Evolutionary conservation across 148 eudicot species (phyloP), one percentile per base, ranked within the genome.

Genomic region (Fagopyrum homotropicum): DNA sequence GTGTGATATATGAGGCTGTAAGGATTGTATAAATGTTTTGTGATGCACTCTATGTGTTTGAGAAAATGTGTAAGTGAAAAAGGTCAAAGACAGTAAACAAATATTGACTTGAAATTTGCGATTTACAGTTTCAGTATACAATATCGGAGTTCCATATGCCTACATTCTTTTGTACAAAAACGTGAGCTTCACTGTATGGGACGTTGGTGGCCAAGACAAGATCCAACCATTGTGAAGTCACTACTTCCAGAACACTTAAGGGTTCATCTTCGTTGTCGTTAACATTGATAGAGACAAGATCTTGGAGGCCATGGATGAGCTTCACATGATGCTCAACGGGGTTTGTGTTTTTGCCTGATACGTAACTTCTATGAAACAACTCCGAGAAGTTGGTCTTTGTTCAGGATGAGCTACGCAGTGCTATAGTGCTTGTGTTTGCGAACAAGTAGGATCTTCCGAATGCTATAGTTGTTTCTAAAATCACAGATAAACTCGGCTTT

Each of bases 371-470:
- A n/a, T n/a, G n/a, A n/a, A n/a, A n/a, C n/a, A n/a, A n/a, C n/a
- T n/a, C n/a, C n/a, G 35, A 30, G 2, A 30, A 30, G 1, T 30
- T 30, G 35, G 35, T 30, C 35, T 30, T 30, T 30, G 35, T 30
- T 30, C 7, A 89, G 93, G 93, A 89, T 75, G 93, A 89, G 80
- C 75, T 89, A 69, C 80, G 89, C 77, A 88, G 87, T 79, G 93
- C 93, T 48, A 90, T 85, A 69, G 83, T 89, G 63, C 89, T 89
- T 10, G 93, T 87, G 35, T 87, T 89, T 82, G 91, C 93, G 17
- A 89, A 86, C 89, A 89, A 89, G 75, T 88, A 89, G 80, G 93
- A 87, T 87, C 91, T 86, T 75, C 91, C 89, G 44, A 87, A 87
- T 73, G 88, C 92, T 51, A 89, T 89, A 88, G 84, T 83, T 80